Evolutionary conservation across 164 flowering plant genomes (phyloP).

Genomic region (Dillenia turbinata): DNA sequence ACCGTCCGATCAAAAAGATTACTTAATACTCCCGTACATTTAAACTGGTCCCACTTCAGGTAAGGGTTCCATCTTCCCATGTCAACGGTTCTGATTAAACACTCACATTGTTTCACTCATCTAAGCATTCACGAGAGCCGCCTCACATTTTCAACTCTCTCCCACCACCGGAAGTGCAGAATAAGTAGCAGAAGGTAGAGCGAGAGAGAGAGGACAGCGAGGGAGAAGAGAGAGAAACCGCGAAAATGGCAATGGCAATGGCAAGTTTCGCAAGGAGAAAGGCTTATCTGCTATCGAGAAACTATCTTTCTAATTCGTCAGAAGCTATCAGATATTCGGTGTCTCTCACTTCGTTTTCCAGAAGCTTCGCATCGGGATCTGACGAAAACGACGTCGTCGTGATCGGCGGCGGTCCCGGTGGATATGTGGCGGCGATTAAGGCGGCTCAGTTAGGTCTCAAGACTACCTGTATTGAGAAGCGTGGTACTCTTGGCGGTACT

Average conservation of each 20-base stretch:
- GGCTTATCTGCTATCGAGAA: conserved; percentile 27
- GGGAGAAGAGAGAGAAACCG: no score
- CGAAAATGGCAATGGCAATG: conserved; percentile 26
- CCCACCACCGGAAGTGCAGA: no score
- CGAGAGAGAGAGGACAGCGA: no score
- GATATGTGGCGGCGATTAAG: conserved; percentile 94
- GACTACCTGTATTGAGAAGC: conserved; percentile 91
- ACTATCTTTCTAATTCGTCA: conserved; percentile 15
- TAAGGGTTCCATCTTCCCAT: no score
- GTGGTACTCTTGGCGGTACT: conserved; percentile 90
- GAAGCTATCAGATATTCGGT: conserved; percentile 30
- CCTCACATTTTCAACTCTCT: no score
- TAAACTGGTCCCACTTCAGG: no score
- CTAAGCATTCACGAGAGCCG: no score
- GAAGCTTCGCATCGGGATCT: conserved; percentile 70
- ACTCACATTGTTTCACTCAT: no score
- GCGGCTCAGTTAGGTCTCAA: conserved; percentile 95
- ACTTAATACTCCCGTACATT: no score
- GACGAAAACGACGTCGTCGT: conserved; percentile 91
- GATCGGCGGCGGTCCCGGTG: conserved; percentile 97
- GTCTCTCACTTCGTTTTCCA: conserved; percentile 28
- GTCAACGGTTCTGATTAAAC: no score
- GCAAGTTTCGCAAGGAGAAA: conserved; percentile 58
- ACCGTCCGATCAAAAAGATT: no score
- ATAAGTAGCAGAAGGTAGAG: no score